Conservation (phyloP, 495 filamentous ascomycete species). For the Neurospora pannonica region DNA sequence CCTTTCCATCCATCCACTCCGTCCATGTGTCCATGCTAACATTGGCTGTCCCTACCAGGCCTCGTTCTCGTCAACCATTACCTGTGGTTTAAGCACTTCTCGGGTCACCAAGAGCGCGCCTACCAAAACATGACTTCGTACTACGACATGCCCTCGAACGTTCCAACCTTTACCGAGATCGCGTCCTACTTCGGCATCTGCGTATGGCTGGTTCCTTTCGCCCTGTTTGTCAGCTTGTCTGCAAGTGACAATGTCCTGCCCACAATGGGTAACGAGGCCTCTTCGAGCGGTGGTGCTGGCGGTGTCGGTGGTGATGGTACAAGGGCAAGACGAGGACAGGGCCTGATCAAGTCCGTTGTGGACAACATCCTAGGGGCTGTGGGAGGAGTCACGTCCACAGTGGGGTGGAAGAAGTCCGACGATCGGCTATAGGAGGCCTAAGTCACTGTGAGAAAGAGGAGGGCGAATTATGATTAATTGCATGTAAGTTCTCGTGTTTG, state of each 20-base stretch:
- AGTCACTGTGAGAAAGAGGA: background rate
- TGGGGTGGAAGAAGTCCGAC: conserved; percentile 52
- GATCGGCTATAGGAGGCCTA: conserved; percentile 15
- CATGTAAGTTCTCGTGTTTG: background rate
- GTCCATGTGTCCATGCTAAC: conserved; percentile 8
- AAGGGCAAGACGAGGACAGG: conserved; percentile 54
- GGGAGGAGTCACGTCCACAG: conserved; percentile 58
- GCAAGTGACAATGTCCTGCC: conserved; percentile 93
- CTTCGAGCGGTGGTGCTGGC: conserved; percentile 10
- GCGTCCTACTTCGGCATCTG: conserved; percentile 93
- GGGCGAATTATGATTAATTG: background rate
- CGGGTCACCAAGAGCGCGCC: conserved; percentile 42
- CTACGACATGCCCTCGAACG: conserved; percentile 45
- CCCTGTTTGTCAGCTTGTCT: conserved; percentile 84
- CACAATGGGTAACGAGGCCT: conserved; percentile 54
- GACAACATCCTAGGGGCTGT: conserved; percentile 67
- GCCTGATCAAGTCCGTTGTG: conserved; percentile 84
- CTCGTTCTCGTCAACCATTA: conserved; percentile 90
- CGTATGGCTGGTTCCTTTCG: conserved; percentile 94
- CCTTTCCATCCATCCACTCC: background rate
- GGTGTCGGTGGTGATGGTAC: conserved; percentile 34
- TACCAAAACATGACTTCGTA: conserved; percentile 41
- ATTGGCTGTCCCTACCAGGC: conserved; percentile 28
- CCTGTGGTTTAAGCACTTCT: conserved; percentile 94
- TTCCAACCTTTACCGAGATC: conserved; percentile 88